Evolutionary conservation across 2,329 filamentous ascomycete species (phyloP), one percentile per base, ranked within the genome.

Genomic region (Phoma sp.): DNA sequence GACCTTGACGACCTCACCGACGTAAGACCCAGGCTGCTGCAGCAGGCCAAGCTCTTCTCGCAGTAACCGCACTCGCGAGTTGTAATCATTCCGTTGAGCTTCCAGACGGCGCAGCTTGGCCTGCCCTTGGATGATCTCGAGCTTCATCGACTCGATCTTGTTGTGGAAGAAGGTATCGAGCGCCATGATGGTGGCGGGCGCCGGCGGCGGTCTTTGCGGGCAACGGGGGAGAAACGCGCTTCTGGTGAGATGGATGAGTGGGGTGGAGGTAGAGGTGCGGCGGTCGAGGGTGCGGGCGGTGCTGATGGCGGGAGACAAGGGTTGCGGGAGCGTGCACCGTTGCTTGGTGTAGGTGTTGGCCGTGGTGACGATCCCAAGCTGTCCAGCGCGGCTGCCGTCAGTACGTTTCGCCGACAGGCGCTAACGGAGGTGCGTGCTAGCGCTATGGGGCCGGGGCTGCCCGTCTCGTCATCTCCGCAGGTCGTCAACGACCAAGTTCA

Each of bases 91-190:
- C 66, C 95, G 88, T 79, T 99, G 96, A 67, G 95, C 95, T 83
- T 99, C 95, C 68, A 99, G 86, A 74, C 95, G 88, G 67, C 95
- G 89, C 60, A 99, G 83, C 54, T 96, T 92, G 52, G 95, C 93
- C 81, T 99, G 95, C 52, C 95, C 93, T 80, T 98, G 93, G 77
- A 99, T 93, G 76, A 99, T 99, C 86, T 99, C 93, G 77, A 99
- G 92, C 89, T 98, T 98, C 90, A 98, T 96, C 77, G 90, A 88
- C 90, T 99, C 95, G 80, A 98, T 98, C 85, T 99, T 99, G 84
- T 98, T 98, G 81, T 95, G 91, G 79, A 96, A 99, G 82, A 97
- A 99, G 79, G 90, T 96, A 79, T 98, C 95, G 80, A 99, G 90
- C 86, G 93, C 93, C 95, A 99, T 99, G 76, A 75, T 88, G 85